Conservation (phyloP, 2,329 filamentous ascomycete genomes). For the Alternaria novae-zelandiae region DNA sequence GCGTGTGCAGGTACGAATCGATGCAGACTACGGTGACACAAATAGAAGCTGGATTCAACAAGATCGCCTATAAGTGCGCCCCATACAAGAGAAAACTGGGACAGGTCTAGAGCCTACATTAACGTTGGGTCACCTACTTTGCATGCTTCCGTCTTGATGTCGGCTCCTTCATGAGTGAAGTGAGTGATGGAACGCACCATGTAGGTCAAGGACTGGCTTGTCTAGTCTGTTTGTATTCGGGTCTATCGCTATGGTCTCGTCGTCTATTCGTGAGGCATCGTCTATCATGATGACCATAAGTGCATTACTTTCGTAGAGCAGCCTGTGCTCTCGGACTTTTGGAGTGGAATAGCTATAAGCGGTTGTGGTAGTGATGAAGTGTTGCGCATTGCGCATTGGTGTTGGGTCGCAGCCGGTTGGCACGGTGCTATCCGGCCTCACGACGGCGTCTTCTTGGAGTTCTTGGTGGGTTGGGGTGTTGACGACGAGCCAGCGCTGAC, state of each 20-base stretch:
- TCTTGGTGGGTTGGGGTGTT: slow-evolving; percentile 31
- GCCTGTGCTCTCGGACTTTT: slow-evolving; percentile 31
- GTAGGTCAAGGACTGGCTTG: slow-evolving; percentile 1
- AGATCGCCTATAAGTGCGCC: not conserved
- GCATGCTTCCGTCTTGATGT: not conserved
- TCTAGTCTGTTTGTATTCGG: slow-evolving; percentile 21
- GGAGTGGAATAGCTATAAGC: slow-evolving; percentile 8
- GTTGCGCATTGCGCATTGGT: slow-evolving; percentile 3
- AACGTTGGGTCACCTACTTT: not conserved
- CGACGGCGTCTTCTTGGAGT: slow-evolving; percentile 43
- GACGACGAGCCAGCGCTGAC: slow-evolving; percentile 39
- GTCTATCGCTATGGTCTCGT: slow-evolving; percentile 24
- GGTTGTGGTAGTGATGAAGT: not conserved
- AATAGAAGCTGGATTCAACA: not conserved
- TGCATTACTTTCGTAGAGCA: slow-evolving; percentile 34
- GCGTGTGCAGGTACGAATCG: slow-evolving; percentile 4
- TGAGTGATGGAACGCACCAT: not conserved
- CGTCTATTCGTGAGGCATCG: slow-evolving; percentile 34
- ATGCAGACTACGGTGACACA: not conserved
- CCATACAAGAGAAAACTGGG: not conserved
- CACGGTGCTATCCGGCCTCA: slow-evolving; percentile 6
- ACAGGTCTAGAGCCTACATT: not conserved
- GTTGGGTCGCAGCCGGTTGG: not conserved
- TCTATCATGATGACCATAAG: slow-evolving; percentile 37
- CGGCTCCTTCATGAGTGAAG: not conserved